A percentile compares a stretch with the other conserved stretches of the same genome.
These are phyloP conservation scores for Micromonas commoda DNA, from an alignment of 139 green algal species.

Conservation along the genomic window DNA sequence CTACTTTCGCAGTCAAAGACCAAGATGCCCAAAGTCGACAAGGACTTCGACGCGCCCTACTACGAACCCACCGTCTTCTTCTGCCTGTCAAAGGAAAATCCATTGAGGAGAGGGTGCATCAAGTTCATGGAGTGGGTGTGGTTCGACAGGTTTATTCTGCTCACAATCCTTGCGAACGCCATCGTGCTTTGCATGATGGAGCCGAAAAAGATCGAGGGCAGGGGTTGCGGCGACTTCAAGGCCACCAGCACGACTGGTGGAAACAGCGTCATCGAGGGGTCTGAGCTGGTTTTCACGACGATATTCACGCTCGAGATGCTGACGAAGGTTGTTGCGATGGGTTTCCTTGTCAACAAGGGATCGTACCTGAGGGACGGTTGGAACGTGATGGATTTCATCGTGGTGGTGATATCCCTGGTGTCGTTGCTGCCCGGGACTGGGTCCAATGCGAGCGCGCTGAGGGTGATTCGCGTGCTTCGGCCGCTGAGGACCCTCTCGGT, in stretches of 20 bases:
- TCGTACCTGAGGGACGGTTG: slow-evolving; percentile 37
- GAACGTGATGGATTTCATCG: slow-evolving; percentile 40
- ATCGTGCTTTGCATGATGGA: slow-evolving; percentile 31
- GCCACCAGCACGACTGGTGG: neutral
- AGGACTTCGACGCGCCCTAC: no score
- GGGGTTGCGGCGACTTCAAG: neutral
- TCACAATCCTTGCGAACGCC: slow-evolving; percentile 31
- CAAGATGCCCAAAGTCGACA: no score
- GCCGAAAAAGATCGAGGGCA: slow-evolving; percentile 12
- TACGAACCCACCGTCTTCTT: no score
- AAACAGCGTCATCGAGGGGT: slow-evolving; percentile 22
- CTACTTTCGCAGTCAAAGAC: no score
- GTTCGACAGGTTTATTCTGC: slow-evolving; percentile 32
- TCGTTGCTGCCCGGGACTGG: neutral
- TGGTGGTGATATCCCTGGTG: slow-evolving; percentile 30
- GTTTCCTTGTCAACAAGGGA: slow-evolving; percentile 16
- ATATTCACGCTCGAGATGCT: slow-evolving; percentile 30
- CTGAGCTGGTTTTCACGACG: slow-evolving; percentile 32
- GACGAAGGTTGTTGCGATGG: slow-evolving; percentile 35
- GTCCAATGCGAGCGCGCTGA: slow-evolving; percentile 11
- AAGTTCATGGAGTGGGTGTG: slow-evolving; percentile 14
- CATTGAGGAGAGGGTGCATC: slow-evolving; percentile 21
- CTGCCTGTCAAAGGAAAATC: no score
- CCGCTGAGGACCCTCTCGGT: slow-evolving; percentile 34
- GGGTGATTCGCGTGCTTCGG: slow-evolving; percentile 32